Percentiles rank a stretch among this genome's conserved stretches.
These are phyloP conservation scores for Penicillium odoratum DNA, from an alignment of 495 filamentous ascomycete species.

Conservation along the genomic window DNA sequence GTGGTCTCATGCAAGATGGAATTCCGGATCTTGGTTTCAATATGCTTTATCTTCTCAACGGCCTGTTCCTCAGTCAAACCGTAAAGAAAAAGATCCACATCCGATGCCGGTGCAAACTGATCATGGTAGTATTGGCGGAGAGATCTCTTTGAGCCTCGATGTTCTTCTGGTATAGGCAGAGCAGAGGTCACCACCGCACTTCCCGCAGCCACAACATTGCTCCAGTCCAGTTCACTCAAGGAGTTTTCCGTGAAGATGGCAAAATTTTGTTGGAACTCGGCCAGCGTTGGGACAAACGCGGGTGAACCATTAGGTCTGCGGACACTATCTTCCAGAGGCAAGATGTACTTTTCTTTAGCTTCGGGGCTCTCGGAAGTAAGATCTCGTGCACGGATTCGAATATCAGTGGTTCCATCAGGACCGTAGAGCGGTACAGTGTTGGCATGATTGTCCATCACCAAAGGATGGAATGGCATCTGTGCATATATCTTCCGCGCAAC, in stretches of 20 bases:
- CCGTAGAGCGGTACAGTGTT: slow-evolving; percentile 73
- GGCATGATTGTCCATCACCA: slow-evolving; percentile 57
- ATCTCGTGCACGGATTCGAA: slow-evolving; percentile 65
- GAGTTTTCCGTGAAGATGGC: slow-evolving; percentile 71
- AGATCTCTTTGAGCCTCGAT: slow-evolving; percentile 60
- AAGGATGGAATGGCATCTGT: slow-evolving; percentile 60
- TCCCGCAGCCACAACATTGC: slow-evolving; percentile 74
- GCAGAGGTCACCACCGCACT: slow-evolving; percentile 74
- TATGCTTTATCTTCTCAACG: slow-evolving; percentile 76
- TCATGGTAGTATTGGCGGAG: slow-evolving; percentile 75
- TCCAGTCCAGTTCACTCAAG: slow-evolving; percentile 68
- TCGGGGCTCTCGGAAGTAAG: slow-evolving; percentile 57
- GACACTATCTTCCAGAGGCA: slow-evolving; percentile 59
- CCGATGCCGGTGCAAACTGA: slow-evolving; percentile 74
- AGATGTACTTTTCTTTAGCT: slow-evolving; percentile 66
- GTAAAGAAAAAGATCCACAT: slow-evolving; percentile 83
- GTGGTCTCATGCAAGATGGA: slow-evolving; percentile 74
- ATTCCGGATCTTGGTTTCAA: slow-evolving; percentile 68
- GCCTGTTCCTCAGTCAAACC: slow-evolving; percentile 71
- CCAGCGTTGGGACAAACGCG: slow-evolving; percentile 61
- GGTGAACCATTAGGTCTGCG: slow-evolving; percentile 61
- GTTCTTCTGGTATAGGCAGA: slow-evolving; percentile 66
- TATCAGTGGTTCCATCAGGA: slow-evolving; percentile 47
- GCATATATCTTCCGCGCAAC: slow-evolving; percentile 69
- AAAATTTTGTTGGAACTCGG: slow-evolving; percentile 76